Evolutionary conservation across 495 filamentous ascomycete species (phyloP).

Genomic region (Daldinia bambusicola): DNA sequence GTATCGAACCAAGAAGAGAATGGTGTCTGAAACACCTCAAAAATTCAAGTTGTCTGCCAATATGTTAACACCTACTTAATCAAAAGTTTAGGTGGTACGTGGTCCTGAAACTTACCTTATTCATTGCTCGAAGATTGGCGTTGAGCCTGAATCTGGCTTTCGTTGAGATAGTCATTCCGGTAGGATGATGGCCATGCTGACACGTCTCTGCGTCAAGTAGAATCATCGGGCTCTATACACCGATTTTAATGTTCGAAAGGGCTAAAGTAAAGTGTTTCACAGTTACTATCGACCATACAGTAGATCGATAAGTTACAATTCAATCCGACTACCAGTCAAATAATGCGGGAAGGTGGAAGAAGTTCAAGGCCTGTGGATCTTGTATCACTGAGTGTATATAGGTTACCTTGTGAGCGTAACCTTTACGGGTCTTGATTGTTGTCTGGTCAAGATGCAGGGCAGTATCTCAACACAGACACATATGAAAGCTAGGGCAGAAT

Average conservation of each 20-base stretch:
- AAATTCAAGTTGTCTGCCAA: neutral
- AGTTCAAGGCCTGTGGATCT: neutral
- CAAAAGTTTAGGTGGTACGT: neutral
- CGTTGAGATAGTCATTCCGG: neutral
- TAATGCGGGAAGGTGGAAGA: neutral
- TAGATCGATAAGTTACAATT: neutral
- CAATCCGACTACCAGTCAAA: neutral
- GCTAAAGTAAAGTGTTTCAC: neutral
- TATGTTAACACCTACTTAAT: neutral
- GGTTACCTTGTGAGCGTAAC: neutral
- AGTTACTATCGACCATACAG: neutral
- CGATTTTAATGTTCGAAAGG: neutral
- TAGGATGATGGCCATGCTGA: slow-evolving; percentile 4
- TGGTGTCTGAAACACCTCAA: neutral
- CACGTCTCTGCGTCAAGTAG: neutral
- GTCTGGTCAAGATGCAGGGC: neutral
- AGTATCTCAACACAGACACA: neutral
- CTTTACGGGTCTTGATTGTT: neutral
- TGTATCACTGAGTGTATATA: neutral
- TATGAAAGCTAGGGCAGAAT: neutral
- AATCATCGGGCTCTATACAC: slow-evolving; percentile 4
- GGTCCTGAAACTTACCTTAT: neutral
- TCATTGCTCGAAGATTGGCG: neutral
- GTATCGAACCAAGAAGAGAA: neutral
- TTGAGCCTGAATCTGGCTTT: neutral